Evolutionary conservation across 2,329 filamentous ascomycete genomes (phyloP), one percentile per base, ranked within the genome.

Genomic region (Myriosclerotinia curreyana): DNA sequence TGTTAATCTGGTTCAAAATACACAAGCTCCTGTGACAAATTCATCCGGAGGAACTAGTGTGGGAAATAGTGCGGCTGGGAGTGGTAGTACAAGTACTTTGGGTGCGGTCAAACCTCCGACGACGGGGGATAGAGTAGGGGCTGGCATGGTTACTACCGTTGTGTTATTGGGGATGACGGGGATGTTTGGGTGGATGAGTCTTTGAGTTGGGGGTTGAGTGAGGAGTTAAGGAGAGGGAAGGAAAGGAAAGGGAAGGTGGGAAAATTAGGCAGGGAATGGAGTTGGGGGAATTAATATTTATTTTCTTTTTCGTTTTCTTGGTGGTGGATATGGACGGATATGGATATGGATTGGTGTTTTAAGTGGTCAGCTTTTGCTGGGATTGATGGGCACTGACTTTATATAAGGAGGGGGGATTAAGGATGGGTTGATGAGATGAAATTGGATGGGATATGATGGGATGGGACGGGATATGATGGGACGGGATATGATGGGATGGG

Each of bases 121-220:
- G 1, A 74, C 73, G 20, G 77, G 64, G 8, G 79, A 79, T 66
- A 75, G 71, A 60, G 77, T 75, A 0, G 79, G 79, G 0, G 79
- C 79, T 12, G 75, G 76, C 0, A 76, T 80, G 44, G 20, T 80
- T 49, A 81, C 79, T 22, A 75, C 77, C 1, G 15, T 78, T 22
- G 22, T 73, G 25, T 54, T 75, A 2, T 59, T 73, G 0, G 65
- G 69, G n/a, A 68, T 72, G 9, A 70, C 68, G 5, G 72, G 70
- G 11, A 73, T 75, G 65, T 77, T 76, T 70, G 70, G 69, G 2
- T 76, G 74, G 72, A 77, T 78, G 74, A 74, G 71, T 48, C 40
- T 71, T 40, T 74, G 61, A 64, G n/a, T 12, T 48, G 4, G 12
- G n/a, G 9, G n/a, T 11, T 48, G 8, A 22, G 8, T 3, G 44